These are phyloP conservation scores for Gnetum montanum DNA, from an alignment of 75 land plant species.

Conservation along the genomic window DNA sequence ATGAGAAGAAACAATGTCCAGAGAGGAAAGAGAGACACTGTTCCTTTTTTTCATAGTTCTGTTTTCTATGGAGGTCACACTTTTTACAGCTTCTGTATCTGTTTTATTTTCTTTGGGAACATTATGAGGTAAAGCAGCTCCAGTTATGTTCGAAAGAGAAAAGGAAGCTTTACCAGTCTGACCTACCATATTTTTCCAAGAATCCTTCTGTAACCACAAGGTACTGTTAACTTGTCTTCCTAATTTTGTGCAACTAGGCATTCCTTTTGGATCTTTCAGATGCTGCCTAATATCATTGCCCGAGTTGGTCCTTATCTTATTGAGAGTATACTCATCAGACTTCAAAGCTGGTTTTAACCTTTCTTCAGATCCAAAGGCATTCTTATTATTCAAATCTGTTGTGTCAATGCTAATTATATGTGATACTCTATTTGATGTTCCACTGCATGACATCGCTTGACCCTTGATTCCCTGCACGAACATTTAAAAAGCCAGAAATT, in stretches of 20 bases:
- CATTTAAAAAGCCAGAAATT: too few relatives aligned
- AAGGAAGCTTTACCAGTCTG: constrained; percentile 11
- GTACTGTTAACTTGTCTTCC: background rate
- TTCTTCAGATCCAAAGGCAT: too few relatives aligned
- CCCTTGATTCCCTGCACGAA: too few relatives aligned
- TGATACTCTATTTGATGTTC: too few relatives aligned
- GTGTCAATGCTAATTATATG: too few relatives aligned
- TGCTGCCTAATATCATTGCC: background rate
- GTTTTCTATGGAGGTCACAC: background rate
- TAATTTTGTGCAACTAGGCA: background rate
- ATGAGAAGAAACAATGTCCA: too few relatives aligned
- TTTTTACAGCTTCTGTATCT: background rate
- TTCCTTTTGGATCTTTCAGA: too few relatives aligned
- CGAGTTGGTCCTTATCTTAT: background rate
- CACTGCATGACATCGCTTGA: too few relatives aligned
- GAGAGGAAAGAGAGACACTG: too few relatives aligned
- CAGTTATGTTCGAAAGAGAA: constrained; percentile 13
- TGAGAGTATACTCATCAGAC: too few relatives aligned
- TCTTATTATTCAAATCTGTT: too few relatives aligned
- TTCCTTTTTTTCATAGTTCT: background rate
- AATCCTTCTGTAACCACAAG: constrained; percentile 30
- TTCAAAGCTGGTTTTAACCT: too few relatives aligned
- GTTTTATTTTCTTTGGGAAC: background rate
- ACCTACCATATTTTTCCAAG: constrained; percentile 32
- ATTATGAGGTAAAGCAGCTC: background rate